Base-by-base conservation (phyloP, 768 basidiomycete genomes). In the Boletus patriciae region DNA sequence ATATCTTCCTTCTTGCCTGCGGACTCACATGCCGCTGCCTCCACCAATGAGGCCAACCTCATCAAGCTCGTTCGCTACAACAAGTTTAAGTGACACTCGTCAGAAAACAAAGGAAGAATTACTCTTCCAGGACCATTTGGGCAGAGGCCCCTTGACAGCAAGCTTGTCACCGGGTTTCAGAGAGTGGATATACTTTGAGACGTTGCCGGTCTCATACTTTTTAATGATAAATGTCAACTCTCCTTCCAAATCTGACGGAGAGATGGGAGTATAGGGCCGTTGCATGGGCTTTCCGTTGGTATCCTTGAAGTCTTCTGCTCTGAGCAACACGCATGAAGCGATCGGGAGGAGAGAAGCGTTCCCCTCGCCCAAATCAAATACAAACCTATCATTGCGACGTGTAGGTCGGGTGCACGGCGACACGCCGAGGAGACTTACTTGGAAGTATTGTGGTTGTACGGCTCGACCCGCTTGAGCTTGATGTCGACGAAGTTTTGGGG, bases 371-470 rank as follows among this genome's bases (percentile, higher is more conserved):
- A 96, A 79, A 62, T 85, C 86, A 68, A 96, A 94, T 46, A 85
- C 75, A 69, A 89, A 94, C 62, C 89, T 91, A 55, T 49, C 4
- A 21, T 57, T 47, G 5, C 25, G 31, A 44, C 19, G 16, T 5
- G 46, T 61, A 11, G 56, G 53, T 37, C 34, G 34, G 34, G 38
- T 23, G 46, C 13, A 34, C 25, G 19, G n/a, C 27, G 16, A 19
- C 16, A 52, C 7, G 15, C 45, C n/a, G 25, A 27, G 27, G 38
- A 23, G 50, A 72, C 80, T 54, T 61, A 94, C 85, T 81, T 84
- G 33, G 91, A 78, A 15, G 93, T 89, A 75, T 98, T 97, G 82
- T 98, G 89, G 82, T 97, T 98, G 80, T 96, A 97, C 0, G 87
- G 87, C 57, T 85, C 76, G 57, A 92, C 72, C 66, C 85, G 83